phyloP scores from a whole-genome alignment of 106 monocot genomes.

The Vanilla planifolia region DNA sequence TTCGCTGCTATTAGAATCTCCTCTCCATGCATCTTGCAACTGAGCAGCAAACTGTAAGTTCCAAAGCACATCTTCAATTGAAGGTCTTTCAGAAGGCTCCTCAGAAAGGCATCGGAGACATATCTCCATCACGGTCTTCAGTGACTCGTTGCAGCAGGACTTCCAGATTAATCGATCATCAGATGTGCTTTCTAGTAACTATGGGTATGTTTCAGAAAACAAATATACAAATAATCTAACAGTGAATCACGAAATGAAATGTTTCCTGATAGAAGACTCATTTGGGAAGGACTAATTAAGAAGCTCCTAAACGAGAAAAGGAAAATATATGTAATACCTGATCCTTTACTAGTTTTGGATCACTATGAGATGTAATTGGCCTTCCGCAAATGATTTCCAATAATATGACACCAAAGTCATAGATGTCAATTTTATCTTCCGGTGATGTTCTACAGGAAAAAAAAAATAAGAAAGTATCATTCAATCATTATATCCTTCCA shows the following conservation, averaged over 20 bases:
- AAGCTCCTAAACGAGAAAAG: too few relatives aligned
- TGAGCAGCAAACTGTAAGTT: constrained; percentile 98
- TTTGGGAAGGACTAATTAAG: neutral
- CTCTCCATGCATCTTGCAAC: constrained; percentile 78
- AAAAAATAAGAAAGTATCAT: too few relatives aligned
- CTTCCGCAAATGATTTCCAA: constrained; percentile 77
- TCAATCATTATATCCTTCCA: too few relatives aligned
- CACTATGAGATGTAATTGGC: constrained; percentile 34
- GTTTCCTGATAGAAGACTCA: neutral
- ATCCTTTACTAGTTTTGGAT: constrained; percentile 42
- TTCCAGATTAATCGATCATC: constrained; percentile 46
- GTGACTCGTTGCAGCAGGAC: constrained; percentile 57
- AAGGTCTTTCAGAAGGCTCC: constrained; percentile 66
- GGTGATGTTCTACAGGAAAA: constrained; percentile 32
- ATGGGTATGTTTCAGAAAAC: neutral
- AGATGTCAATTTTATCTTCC: constrained; percentile 79
- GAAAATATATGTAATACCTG: constrained; percentile 32
- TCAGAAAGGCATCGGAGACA: constrained; percentile 70
- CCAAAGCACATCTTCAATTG: constrained; percentile 95
- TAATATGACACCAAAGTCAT: constrained; percentile 88
- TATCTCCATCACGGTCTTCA: constrained; percentile 79
- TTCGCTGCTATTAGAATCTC: constrained; percentile 63
- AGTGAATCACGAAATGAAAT: too few relatives aligned
- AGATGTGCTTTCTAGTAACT: constrained; percentile 55
- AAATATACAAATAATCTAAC: too few relatives aligned